A percentile compares a stretch with the other conserved stretches of the same genome.
These are phyloP conservation scores for Huntiella bhutanensis DNA, from an alignment of 2,329 filamentous ascomycete genomes.

Conservation along the genomic window DNA sequence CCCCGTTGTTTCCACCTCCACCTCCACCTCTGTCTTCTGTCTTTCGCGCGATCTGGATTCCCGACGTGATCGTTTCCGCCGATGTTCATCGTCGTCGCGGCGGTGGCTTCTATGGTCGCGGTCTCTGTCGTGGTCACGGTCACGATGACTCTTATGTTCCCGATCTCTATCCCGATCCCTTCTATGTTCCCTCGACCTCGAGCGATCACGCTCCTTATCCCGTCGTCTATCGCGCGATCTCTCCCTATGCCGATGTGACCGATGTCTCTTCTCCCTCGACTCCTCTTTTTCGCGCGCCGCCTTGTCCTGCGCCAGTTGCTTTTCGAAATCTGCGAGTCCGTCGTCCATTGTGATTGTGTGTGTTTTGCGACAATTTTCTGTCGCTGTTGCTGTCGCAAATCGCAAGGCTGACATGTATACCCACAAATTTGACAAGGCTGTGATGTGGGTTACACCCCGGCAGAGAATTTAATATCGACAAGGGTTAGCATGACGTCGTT, in stretches of 20 bases:
- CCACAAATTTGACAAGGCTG: background rate
- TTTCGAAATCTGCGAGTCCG: constrained; percentile 57
- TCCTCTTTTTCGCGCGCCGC: constrained; percentile 26
- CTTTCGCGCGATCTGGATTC: background rate
- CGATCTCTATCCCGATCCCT: constrained; percentile 12
- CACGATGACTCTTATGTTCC: constrained; percentile 17
- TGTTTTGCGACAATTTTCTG: background rate
- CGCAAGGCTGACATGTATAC: background rate
- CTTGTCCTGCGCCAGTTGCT: constrained; percentile 49
- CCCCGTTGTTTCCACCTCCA: background rate
- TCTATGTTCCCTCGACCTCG: constrained; percentile 14
- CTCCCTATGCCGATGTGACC: constrained; percentile 14
- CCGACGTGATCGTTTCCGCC: constrained; percentile 12
- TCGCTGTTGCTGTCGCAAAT: no score
- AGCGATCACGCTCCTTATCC: constrained; percentile 13
- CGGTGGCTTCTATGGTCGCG: background rate
- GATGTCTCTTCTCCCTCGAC: background rate
- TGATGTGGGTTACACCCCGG: background rate
- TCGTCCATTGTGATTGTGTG: constrained; percentile 26
- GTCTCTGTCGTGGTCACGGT: constrained; percentile 1
- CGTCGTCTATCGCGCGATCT: constrained; percentile 10
- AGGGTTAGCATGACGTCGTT: background rate
- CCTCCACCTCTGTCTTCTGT: background rate
- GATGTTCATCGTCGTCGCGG: constrained; percentile 19
- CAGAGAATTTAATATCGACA: background rate